phyloP scores from a whole-genome alignment of 306 rosid species.

The Casuarina cunninghamiana region DNA sequence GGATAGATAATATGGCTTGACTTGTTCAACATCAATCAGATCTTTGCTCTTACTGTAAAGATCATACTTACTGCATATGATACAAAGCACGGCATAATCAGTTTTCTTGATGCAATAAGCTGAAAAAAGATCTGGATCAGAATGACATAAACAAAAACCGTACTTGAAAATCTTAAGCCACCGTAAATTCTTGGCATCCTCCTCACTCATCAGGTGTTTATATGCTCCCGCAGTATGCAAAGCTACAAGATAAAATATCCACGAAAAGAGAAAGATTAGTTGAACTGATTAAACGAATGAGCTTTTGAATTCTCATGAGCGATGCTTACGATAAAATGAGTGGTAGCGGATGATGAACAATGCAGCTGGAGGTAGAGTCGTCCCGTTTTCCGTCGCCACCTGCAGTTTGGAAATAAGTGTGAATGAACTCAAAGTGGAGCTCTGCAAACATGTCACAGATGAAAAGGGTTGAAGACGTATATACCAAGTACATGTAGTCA shows the following conservation, averaged over 20 bases:
- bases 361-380: slow-evolving; percentile 55
- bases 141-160: neutral
- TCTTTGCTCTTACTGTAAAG: slow-evolving; percentile 89
- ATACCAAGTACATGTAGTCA: slow-evolving; percentile 70
- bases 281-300: neutral
- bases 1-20: slow-evolving; percentile 73
- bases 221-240: slow-evolving; percentile 57
- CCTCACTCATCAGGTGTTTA: slow-evolving; percentile 57
- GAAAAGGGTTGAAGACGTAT: neutral
- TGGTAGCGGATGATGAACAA: slow-evolving; percentile 65
- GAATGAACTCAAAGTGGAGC: no score
- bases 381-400: slow-evolving; percentile 66
- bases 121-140: neutral
- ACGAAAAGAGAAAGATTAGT: neutral
- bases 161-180: slow-evolving; percentile 71
- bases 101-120: neutral
- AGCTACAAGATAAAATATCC: slow-evolving; percentile 36
- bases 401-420: slow-evolving; percentile 13
- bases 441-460: neutral
- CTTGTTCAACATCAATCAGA: slow-evolving; percentile 50
- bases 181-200: slow-evolving; percentile 53
- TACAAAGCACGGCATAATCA: neutral
- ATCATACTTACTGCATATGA: slow-evolving; percentile 69
- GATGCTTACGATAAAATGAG: slow-evolving; percentile 58
- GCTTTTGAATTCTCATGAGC: neutral